Percentiles rank a stretch among this genome's conserved stretches.
Conservation (phyloP, 495 filamentous ascomycete species). For the Immersiella caudata region DNA sequence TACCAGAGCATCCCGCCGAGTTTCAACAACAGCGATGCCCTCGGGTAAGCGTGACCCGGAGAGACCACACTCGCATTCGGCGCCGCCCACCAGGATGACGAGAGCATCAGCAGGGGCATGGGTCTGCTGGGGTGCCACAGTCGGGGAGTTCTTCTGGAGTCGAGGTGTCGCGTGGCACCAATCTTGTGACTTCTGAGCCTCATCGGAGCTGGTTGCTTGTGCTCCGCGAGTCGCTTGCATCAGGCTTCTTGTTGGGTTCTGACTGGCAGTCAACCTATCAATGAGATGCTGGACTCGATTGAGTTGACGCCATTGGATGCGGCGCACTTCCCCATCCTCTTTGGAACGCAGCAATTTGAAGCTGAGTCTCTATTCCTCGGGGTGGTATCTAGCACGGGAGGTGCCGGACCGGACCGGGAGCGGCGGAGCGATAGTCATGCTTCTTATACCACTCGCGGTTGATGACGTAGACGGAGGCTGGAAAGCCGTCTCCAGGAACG, state of each 20-base stretch:
- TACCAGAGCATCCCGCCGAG: neutral
- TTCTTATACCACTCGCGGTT: no score
- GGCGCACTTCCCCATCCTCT: no score
- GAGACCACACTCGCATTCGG: constrained; percentile 1
- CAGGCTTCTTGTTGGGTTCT: no score
- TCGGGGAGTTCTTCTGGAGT: constrained; percentile 14
- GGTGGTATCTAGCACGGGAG: no score
- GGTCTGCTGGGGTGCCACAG: constrained; percentile 11
- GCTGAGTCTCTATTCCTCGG: no score
- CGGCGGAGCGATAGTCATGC: no score
- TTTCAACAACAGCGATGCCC: neutral
- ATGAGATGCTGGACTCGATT: no score
- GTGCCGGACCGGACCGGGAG: no score
- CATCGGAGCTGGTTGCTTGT: constrained; percentile 14
- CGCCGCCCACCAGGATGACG: constrained; percentile 2
- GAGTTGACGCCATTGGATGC: no score
- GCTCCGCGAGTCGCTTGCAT: neutral
- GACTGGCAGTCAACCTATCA: no score
- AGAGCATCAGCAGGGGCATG: constrained; percentile 7
- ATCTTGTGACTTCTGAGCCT: constrained; percentile 24
- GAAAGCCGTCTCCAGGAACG: neutral
- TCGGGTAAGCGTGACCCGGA: constrained; percentile 7
- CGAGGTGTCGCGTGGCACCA: constrained; percentile 20
- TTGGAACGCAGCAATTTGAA: no score
- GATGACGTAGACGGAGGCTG: no score